These are phyloP conservation scores for Ascochyta koolunga DNA, from an alignment of 2,329 filamentous ascomycete species.

Conservation along the genomic window DNA sequence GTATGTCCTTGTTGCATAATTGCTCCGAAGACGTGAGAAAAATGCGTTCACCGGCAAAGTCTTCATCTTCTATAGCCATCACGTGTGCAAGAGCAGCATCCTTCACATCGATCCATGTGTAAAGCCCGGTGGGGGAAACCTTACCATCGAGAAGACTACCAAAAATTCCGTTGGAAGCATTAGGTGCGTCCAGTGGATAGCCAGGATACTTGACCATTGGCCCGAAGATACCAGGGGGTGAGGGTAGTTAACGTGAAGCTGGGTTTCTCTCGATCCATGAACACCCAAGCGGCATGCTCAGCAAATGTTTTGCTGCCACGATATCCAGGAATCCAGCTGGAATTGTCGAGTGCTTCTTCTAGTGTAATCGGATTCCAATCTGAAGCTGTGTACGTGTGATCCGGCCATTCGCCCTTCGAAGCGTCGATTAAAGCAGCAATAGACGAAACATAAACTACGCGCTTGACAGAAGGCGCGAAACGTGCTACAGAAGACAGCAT, in stretches of 20 bases:
- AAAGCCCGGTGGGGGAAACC: slow-evolving; percentile 41
- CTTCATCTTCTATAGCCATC: slow-evolving; percentile 57
- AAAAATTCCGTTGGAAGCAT: slow-evolving; percentile 64
- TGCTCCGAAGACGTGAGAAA: slow-evolving; percentile 61
- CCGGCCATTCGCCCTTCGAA: slow-evolving; percentile 54
- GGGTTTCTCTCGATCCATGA: slow-evolving; percentile 52
- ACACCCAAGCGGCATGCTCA: slow-evolving; percentile 56
- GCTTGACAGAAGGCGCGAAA: slow-evolving; percentile 67
- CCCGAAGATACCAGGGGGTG: slow-evolving; percentile 52
- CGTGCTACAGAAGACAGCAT: slow-evolving; percentile 63
- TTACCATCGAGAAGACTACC: slow-evolving; percentile 47
- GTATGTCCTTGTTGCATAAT: slow-evolving; percentile 63
- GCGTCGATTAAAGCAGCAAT: slow-evolving; percentile 65
- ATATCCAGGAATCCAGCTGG: slow-evolving; percentile 45
- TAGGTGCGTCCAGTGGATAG: slow-evolving; percentile 63
- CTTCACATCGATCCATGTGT: slow-evolving; percentile 46
- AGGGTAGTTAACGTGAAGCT: slow-evolving; percentile 53
- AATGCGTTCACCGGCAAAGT: slow-evolving; percentile 60
- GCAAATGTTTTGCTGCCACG: slow-evolving; percentile 64
- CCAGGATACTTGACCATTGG: slow-evolving; percentile 59
- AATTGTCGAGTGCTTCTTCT: slow-evolving; percentile 52
- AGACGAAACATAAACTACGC: slow-evolving; percentile 70
- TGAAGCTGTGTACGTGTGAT: slow-evolving; percentile 54
- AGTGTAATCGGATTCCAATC: slow-evolving; percentile 62
- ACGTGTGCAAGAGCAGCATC: slow-evolving; percentile 67